phyloP scores from a whole-genome alignment of 768 basidiomycete species.

The Boletales sp. region DNA sequence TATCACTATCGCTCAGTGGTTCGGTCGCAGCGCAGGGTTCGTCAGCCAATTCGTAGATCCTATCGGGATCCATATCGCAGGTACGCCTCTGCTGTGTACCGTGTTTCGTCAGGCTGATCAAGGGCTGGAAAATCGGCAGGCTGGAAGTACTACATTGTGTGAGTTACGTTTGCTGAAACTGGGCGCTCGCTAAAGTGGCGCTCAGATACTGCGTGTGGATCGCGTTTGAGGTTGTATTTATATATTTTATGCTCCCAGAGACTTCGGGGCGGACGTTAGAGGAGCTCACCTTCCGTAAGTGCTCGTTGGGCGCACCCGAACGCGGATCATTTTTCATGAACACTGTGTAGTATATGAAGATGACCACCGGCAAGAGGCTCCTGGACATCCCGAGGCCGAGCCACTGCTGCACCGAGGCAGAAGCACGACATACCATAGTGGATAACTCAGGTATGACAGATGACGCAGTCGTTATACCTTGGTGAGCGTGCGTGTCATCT shows the following conservation, averaged over 20 bases:
- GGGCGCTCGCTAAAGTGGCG: neutral
- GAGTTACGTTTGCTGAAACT: neutral
- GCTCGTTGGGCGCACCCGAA: neutral
- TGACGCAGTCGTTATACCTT: no score
- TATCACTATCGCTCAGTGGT: constrained; percentile 58
- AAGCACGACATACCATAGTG: neutral
- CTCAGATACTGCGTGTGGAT: constrained; percentile 10
- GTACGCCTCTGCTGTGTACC: neutral
- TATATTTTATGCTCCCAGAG: constrained; percentile 15
- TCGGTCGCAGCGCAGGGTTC: constrained; percentile 36
- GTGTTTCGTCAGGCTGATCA: neutral
- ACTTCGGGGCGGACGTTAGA: constrained; percentile 14
- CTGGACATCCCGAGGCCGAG: neutral
- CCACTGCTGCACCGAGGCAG: neutral
- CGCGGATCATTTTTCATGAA: neutral
- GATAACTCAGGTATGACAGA: neutral
- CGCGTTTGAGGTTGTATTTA: constrained; percentile 11
- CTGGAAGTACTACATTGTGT: constrained; percentile 12
- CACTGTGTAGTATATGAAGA: constrained; percentile 2
- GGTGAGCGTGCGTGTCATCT: no score
- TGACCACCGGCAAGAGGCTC: neutral
- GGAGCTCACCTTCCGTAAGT: constrained; percentile 13
- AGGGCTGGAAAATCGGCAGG: neutral
- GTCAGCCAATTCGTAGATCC: constrained; percentile 6
- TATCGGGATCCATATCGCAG: constrained; percentile 5